Evolutionary conservation across 1,284 basidiomycete genomes (phyloP), one percentile per base, ranked within the genome.

Genomic region (Mycena citricolor): DNA sequence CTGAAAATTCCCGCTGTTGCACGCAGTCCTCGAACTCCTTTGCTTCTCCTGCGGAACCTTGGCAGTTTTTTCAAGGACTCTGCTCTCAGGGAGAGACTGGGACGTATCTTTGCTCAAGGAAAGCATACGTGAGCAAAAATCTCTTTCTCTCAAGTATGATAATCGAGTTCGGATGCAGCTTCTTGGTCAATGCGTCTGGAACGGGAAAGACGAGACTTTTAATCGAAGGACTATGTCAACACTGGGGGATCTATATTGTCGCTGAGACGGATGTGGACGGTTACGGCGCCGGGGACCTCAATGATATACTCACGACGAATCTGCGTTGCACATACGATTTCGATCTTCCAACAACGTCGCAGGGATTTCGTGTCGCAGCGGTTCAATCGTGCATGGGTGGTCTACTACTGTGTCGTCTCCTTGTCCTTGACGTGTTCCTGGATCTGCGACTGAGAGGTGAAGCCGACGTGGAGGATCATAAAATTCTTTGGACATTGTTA

Each of bases 181-280:
- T 47, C 32, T 17, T 49, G 7, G 25, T 51, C 4, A 51, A 53
- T 19, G 25, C 40, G 2, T 49, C 51, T 2, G 51, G 51, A 5
- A 31, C 51, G 2, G 51, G 51, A 4, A 53, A 50, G 31, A 47
- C 44, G 0, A 39, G 41, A 28, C 23, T 50, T 3, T 17, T 47
- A 4, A 32, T 38, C 7, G 47, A 50, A 28, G 47, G 51, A 11
- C 39, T 50, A 14, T 44, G 37, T 11, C 19, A 20, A 4, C 14
- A 43, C 19, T 49, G 52, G 52, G 52, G 49, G 4, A 17, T 51
- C n/a, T 51, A 48, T 32, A 32, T 51, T 20, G 36, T 46, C 1
- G 29, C 30, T 1, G 2, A 20, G 2, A 24, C 4, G 39, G 30
- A 32, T 10, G 22, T 11, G 1, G 38, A 30, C 22, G 21, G 32